Evolutionary conservation across 78 protist species (phyloP).

Genomic region (Mastigamoeba balamuthi): DNA sequence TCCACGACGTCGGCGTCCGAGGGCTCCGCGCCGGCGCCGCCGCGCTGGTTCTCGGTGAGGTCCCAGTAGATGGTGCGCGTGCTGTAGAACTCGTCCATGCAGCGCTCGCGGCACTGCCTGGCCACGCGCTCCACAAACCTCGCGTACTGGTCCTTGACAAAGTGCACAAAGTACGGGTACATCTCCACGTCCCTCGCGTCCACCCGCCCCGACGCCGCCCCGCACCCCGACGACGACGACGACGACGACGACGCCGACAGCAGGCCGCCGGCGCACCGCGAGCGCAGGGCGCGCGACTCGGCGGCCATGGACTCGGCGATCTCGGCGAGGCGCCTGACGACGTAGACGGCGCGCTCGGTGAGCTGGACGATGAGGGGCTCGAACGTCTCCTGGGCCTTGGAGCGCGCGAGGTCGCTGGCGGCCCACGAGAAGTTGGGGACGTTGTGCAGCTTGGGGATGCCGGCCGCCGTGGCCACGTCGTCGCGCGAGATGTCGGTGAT

Average conservation of each 20-base stretch:
- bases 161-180: conserved; percentile 53
- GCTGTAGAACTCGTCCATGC: conserved; percentile 56
- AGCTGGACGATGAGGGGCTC: conserved; percentile 55
- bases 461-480: conserved; percentile 61
- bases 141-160: conserved; percentile 31
- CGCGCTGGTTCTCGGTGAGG: conserved; percentile 35
- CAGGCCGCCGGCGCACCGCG: too few relatives aligned
- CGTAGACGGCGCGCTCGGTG: conserved; percentile 44
- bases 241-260: too few relatives aligned
- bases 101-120: conserved; percentile 42
- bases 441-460: conserved; percentile 50
- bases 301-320: conserved; percentile 24
- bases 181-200: conserved; percentile 36
- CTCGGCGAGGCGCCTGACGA: conserved; percentile 41
- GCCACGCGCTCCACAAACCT: conserved; percentile 37
- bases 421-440: conserved; percentile 66
- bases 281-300: too few relatives aligned
- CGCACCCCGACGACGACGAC: too few relatives aligned
- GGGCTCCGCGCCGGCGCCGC: conserved; percentile 36
- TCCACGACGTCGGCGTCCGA: conserved; percentile 35
- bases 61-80: conserved; percentile 67
- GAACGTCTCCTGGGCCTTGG: conserved; percentile 36
- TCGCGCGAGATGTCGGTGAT: conserved; percentile 37
- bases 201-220: too few relatives aligned
- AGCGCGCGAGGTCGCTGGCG: conserved; percentile 37